phyloP scores from a whole-genome alignment of 2,329 filamentous ascomycete genomes.

The Colletotrichum tofieldiae region DNA sequence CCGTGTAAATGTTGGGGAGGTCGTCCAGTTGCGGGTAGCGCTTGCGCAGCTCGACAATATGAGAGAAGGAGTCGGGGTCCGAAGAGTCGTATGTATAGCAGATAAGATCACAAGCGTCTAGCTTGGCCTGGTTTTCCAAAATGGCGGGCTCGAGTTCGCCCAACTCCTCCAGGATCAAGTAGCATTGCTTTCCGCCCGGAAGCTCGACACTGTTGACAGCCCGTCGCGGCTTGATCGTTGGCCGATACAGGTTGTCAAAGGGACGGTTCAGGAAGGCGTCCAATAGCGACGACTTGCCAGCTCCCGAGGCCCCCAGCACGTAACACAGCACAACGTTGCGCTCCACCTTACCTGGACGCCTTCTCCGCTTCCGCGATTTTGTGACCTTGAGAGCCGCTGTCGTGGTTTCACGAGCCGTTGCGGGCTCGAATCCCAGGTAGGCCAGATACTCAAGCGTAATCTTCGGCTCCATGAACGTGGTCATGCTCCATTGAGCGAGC shows the following conservation, averaged over 20 bases:
- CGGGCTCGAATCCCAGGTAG: conserved; percentile 93
- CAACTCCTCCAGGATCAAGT: conserved; percentile 94
- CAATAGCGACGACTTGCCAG: conserved; percentile 92
- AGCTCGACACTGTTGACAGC: conserved; percentile 98
- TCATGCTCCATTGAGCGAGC: conserved; percentile 99
- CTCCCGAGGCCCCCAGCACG: conserved; percentile 86
- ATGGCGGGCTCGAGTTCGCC: conserved; percentile 97
- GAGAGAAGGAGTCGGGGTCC: conserved; percentile 94
- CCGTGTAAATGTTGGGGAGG: conserved; percentile 92
- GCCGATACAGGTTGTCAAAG: conserved; percentile 87
- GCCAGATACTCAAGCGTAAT: conserved; percentile 96
- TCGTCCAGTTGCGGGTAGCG: conserved; percentile 88
- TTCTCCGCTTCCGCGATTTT: conserved; percentile 88
- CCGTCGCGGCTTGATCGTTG: conserved; percentile 93
- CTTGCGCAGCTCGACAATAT: conserved; percentile 86
- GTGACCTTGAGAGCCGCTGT: conserved; percentile 93
- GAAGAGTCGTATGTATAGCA: conserved; percentile 98
- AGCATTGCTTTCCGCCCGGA: conserved; percentile 95
- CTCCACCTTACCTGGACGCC: conserved; percentile 87
- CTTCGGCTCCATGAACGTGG: conserved; percentile 95
- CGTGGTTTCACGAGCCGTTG: conserved; percentile 81
- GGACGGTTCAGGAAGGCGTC: conserved; percentile 93
- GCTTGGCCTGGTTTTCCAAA: conserved; percentile 89
- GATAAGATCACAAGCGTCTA: conserved; percentile 93
- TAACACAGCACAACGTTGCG: conserved; percentile 96